Evolutionary conservation across 495 filamentous ascomycete genomes (phyloP).

Genomic region (Cenococcum geophilum): DNA sequence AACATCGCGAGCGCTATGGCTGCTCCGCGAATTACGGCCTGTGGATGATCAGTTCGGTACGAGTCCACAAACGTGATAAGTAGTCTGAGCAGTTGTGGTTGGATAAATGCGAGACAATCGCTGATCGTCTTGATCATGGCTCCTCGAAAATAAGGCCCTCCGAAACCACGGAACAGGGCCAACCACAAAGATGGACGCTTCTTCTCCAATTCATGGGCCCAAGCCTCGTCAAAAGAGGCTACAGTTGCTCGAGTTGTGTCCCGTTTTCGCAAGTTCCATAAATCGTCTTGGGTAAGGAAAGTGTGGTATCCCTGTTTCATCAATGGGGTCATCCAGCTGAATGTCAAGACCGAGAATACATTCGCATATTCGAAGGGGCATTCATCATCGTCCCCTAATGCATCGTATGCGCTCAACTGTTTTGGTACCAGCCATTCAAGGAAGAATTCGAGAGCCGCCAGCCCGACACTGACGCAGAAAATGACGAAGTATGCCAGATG

Average conservation of each 20-base stretch:
- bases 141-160: conserved; percentile 72
- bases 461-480: conserved; percentile 66
- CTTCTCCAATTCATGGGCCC: conserved; percentile 69
- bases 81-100: conserved; percentile 82
- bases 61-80: conserved; percentile 85
- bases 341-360: conserved; percentile 88
- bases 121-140: conserved; percentile 78
- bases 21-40: conserved; percentile 75
- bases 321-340: conserved; percentile 97
- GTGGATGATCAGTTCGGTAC: conserved; percentile 54
- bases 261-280: conserved; percentile 81
- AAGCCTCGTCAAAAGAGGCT: conserved; percentile 61
- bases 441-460: conserved; percentile 67
- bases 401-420: conserved; percentile 74
- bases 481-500: conserved; percentile 70
- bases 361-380: conserved; percentile 93
- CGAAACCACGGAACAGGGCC: conserved; percentile 80
- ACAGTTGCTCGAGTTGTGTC: conserved; percentile 72
- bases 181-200: conserved; percentile 82
- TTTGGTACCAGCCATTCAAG: conserved; percentile 93
- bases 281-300: conserved; percentile 89
- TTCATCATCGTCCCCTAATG: conserved; percentile 79
- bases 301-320: conserved; percentile 94
- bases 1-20: conserved; percentile 94
- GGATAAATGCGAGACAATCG: conserved; percentile 77